A percentile compares a stretch with the other conserved stretches of the same genome.
Conservation (phyloP, 192 early-diverging fungal genomes). For the Coemansia sp. region DNA sequence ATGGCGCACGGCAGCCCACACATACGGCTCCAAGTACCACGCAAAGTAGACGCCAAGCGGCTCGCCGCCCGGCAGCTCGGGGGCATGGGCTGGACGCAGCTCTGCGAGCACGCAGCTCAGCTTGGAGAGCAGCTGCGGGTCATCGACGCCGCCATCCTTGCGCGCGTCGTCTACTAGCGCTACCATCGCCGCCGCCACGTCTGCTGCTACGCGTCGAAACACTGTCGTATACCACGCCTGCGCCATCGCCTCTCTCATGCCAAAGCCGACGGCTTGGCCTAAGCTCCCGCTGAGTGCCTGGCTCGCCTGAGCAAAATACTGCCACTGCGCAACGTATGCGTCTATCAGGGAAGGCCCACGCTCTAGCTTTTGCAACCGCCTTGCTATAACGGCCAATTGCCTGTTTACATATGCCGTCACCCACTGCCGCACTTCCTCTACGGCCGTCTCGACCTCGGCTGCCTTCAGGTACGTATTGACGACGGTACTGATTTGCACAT, state of each 20-base stretch:
- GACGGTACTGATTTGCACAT: background rate
- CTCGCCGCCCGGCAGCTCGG: background rate
- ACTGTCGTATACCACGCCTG: background rate
- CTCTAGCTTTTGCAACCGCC: background rate
- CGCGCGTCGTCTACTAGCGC: background rate
- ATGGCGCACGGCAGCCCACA: conserved; percentile 56
- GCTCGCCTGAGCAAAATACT: background rate
- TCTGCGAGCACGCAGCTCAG: background rate
- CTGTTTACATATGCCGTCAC: background rate
- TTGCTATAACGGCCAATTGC: background rate
- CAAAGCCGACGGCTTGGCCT: background rate
- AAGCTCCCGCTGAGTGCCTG: background rate
- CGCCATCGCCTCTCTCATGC: background rate
- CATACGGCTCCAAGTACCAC: conserved; percentile 3
- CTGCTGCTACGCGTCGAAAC: background rate
- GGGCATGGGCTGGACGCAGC: background rate
- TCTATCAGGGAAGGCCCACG: background rate
- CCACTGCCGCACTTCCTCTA: background rate
- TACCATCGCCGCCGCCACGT: background rate
- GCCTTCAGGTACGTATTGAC: background rate
- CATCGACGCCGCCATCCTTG: background rate
- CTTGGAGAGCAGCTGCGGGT: background rate
- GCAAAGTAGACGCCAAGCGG: background rate
- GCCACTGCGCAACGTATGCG: conserved; percentile 6
- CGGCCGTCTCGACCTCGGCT: background rate